Conservation (phyloP, 2,329 filamentous ascomycete genomes). For the Aspergillus sp. region DNA sequence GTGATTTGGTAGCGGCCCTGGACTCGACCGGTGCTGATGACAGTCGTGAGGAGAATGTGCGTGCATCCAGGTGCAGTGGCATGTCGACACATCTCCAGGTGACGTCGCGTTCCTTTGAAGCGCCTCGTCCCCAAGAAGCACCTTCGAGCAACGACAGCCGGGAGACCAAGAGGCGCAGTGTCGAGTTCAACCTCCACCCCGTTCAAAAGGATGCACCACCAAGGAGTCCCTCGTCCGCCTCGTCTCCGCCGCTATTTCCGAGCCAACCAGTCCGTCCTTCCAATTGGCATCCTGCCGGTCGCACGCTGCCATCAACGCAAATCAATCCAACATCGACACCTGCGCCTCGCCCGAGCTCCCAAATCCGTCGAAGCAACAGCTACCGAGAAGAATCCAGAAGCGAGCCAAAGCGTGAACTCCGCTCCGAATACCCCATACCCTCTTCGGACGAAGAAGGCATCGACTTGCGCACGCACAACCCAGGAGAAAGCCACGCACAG, state of each 20-base stretch:
- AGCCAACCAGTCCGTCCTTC: too few relatives aligned
- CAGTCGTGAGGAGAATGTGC: constrained; percentile 18
- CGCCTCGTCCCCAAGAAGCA: too few relatives aligned
- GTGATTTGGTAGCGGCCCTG: too few relatives aligned
- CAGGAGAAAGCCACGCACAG: constrained; percentile 2
- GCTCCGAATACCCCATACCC: constrained; percentile 28
- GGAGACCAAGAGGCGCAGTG: too few relatives aligned
- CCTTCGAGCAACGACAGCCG: too few relatives aligned
- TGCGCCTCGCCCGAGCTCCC: background rate
- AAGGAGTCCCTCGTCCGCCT: too few relatives aligned
- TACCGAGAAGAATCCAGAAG: constrained; percentile 14
- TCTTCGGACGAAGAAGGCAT: constrained; percentile 35
- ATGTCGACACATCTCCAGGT: constrained; percentile 8
- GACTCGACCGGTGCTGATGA: background rate
- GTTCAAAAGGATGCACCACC: too few relatives aligned
- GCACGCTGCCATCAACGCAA: constrained; percentile 4
- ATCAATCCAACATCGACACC: background rate
- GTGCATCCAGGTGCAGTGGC: constrained; percentile 21
- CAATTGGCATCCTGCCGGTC: constrained; percentile 1
- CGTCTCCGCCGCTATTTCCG: too few relatives aligned
- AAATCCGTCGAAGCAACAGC: constrained; percentile 17
- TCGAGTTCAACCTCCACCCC: too few relatives aligned
- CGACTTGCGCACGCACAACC: constrained; percentile 6
- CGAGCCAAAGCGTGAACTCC: constrained; percentile 10
- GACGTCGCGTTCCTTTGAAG: background rate